Evolutionary conservation across 495 filamentous ascomycete species (phyloP), one percentile per base, ranked within the genome.

Genomic region (Hyaloscypha hepaticicola): DNA sequence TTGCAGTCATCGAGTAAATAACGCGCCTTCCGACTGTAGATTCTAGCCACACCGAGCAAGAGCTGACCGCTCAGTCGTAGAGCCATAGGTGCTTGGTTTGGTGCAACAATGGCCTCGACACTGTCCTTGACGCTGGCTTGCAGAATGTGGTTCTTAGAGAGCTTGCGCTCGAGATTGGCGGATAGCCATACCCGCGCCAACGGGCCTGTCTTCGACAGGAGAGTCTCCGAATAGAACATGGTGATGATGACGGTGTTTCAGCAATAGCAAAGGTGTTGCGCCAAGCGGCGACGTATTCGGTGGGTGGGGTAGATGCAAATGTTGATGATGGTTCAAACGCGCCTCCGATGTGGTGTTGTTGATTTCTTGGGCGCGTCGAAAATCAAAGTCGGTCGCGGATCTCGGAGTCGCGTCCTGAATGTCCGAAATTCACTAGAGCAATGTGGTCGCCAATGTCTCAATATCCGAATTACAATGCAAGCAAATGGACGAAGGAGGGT

Each of bases 221-320:
- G 85, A 53, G 92, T 92, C 80, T 96, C 94, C 25, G 95, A 97
- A 78, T 96, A 99, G 80, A 99, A 99, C 95, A 99, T 99, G 38
- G 51, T 63, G 64, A 66, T 61, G 57, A 61, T 50, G 64, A 41
- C 58, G 53, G 60, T 56, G 63, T 50, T 5, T 29, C 14, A 48
- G 48, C 27, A 61, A 65, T 67, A 51, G 61, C 52, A 66, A 62
- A 64, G 65, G 64, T 58, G 65, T 52, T 65, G 74, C 65, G 69
- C 69, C 67, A 24, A 21, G 50, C 60, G 61, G 64, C 55, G 71
- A 65, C 29, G 56, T 60, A 28, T 51, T 60, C 60, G 14, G 67
- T 67, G 16, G 21, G 50, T 65, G 64, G 63, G 61, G 63, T 57
- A 19, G 34, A 28, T 63, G 67, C 63, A 67, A 68, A 55, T 65